Percentiles rank a stretch among this genome's conserved stretches.
phyloP scores from a whole-genome alignment of 768 basidiomycete genomes.

The Leccinum uliginosum region DNA sequence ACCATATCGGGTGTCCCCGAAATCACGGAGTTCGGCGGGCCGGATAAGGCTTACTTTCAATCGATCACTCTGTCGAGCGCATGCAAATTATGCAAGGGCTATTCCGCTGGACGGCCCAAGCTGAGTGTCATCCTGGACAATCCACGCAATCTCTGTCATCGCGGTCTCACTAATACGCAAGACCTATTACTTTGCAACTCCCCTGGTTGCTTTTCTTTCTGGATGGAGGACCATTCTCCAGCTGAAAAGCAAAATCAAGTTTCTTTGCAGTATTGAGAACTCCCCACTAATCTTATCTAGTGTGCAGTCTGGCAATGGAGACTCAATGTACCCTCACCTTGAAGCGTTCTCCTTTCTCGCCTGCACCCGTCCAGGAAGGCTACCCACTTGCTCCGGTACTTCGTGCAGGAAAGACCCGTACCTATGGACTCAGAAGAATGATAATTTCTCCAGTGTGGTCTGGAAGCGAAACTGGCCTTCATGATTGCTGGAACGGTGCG shows the following conservation, averaged over 20 bases:
- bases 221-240: neutral
- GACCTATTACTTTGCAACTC: neutral
- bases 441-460: slow-evolving; percentile 43
- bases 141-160: neutral
- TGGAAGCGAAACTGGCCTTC: slow-evolving; percentile 50
- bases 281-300: slow-evolving; percentile 2
- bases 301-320: neutral
- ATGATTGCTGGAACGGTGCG: slow-evolving; percentile 46
- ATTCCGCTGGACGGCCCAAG: neutral
- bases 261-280: neutral
- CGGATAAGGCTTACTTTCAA: neutral
- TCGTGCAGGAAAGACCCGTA: slow-evolving; percentile 4
- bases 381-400: neutral
- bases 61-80: neutral
- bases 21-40: neutral
- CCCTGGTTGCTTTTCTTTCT: slow-evolving; percentile 1
- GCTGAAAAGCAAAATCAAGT: neutral
- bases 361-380: neutral
- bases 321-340: neutral
- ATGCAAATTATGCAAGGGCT: neutral
- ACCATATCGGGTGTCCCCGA: slow-evolving; percentile 19
- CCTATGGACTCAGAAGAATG: slow-evolving; percentile 33
- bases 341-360: neutral
- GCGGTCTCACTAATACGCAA: neutral
- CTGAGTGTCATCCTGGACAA: neutral